Percentiles rank a stretch among this genome's conserved stretches.
Conservation (phyloP, 2,329 filamentous ascomycete species). For the Biscogniauxia sp. region DNA sequence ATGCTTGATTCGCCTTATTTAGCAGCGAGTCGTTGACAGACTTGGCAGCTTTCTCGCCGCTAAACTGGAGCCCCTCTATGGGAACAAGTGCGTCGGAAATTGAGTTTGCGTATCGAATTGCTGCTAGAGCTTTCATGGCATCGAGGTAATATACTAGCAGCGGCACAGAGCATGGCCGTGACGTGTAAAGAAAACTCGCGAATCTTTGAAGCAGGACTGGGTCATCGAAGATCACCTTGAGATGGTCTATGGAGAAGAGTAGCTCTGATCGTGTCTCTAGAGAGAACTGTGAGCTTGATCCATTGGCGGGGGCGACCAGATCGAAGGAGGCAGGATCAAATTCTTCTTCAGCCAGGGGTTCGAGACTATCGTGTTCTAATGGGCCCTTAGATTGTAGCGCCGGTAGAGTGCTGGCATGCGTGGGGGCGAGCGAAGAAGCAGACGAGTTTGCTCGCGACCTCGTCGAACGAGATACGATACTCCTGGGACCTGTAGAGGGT, state of each 20-base stretch:
- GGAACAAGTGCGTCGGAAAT: slow-evolving; percentile 59
- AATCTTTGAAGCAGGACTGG: slow-evolving; percentile 63
- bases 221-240: slow-evolving; percentile 63
- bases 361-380: slow-evolving; percentile 31
- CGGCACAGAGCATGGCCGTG: slow-evolving; percentile 61
- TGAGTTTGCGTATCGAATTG: slow-evolving; percentile 69
- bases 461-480: slow-evolving; percentile 27
- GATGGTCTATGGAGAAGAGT: slow-evolving; percentile 64
- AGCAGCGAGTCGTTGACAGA: slow-evolving; percentile 60
- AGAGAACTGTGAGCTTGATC: slow-evolving; percentile 42
- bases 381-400: slow-evolving; percentile 27
- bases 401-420: slow-evolving; percentile 12
- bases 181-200: slow-evolving; percentile 61
- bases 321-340: slow-evolving; percentile 39
- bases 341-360: slow-evolving; percentile 37
- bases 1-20: slow-evolving; percentile 62
- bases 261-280: slow-evolving; percentile 64
- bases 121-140: slow-evolving; percentile 66
- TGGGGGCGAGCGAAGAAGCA: slow-evolving; percentile 24
- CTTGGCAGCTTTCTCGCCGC: slow-evolving; percentile 44
- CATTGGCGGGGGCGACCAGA: slow-evolving; percentile 43
- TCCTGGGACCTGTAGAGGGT: slow-evolving; percentile 25
- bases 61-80: slow-evolving; percentile 56
- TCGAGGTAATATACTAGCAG: slow-evolving; percentile 71
- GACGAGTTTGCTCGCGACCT: slow-evolving; percentile 29